phyloP scores from a whole-genome alignment of 2,329 filamentous ascomycete genomes.

The Hypomyces perniciosus region DNA sequence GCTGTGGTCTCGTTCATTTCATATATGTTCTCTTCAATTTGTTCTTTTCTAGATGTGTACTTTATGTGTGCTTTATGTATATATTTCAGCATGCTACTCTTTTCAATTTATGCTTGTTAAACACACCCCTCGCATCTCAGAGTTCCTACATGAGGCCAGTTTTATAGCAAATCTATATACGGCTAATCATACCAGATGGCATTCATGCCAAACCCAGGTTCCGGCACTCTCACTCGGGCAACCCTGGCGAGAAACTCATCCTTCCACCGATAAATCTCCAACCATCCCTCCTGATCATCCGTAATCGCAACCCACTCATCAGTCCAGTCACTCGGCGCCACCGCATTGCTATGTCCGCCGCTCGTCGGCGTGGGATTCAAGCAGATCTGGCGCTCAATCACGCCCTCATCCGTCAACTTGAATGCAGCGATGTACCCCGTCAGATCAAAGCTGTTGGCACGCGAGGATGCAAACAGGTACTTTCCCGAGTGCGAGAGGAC shows the following conservation, averaged over 20 bases:
- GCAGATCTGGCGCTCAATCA: slow-evolving; percentile 71
- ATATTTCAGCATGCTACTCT: no score
- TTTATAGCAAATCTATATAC: background rate
- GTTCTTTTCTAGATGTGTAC: no score
- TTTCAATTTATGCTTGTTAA: no score
- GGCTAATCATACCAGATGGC: slow-evolving; percentile 79
- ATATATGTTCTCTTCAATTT: no score
- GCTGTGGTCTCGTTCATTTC: no score
- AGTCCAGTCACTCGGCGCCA: slow-evolving; percentile 75
- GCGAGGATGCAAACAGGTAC: slow-evolving; percentile 80
- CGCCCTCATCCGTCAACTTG: slow-evolving; percentile 60
- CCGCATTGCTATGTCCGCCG: slow-evolving; percentile 82
- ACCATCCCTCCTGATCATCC: slow-evolving; percentile 79
- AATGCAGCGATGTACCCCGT: slow-evolving; percentile 83
- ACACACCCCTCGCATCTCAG: no score
- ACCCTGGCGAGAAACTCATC: slow-evolving; percentile 75
- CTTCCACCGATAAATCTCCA: slow-evolving; percentile 84
- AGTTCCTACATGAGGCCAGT: no score
- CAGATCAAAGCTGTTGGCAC: slow-evolving; percentile 67
- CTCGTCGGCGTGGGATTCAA: slow-evolving; percentile 81
- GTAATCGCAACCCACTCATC: slow-evolving; percentile 89
- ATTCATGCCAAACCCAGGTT: slow-evolving; percentile 94
- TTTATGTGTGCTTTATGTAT: no score
- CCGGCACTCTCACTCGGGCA: slow-evolving; percentile 68
- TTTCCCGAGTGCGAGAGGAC: slow-evolving; percentile 60